Evolutionary conservation across 768 basidiomycete genomes (phyloP).

Genomic region (Chalciporus chontae): DNA sequence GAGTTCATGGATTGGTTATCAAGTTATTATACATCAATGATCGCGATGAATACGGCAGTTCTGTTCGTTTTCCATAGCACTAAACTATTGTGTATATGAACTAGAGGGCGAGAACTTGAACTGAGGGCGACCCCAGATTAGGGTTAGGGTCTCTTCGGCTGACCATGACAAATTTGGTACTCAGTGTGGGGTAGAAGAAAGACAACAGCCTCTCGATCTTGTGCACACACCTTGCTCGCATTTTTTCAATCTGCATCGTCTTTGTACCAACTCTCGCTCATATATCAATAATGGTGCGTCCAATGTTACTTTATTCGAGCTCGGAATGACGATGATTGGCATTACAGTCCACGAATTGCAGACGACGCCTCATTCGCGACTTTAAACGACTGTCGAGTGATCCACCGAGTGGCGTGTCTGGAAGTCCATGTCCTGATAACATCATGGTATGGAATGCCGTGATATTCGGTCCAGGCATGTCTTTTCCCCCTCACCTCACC

Average conservation of each 20-base stretch:
- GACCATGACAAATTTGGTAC: slow-evolving; percentile 21
- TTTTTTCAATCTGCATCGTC: not conserved
- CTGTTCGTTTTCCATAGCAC: too few relatives aligned
- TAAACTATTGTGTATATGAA: not conserved
- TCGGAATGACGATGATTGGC: not conserved
- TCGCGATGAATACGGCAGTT: not conserved
- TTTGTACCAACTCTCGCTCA: not conserved
- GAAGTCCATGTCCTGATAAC: slow-evolving; percentile 95
- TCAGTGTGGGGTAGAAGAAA: too few relatives aligned
- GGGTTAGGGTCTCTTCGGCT: slow-evolving; percentile 25
- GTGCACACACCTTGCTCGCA: not conserved
- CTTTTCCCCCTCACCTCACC: not conserved
- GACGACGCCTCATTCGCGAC: slow-evolving; percentile 93
- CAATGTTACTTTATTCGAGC: not conserved
- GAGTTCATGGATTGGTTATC: not conserved
- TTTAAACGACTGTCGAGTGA: slow-evolving; percentile 95
- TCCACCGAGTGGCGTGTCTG: slow-evolving; percentile 94
- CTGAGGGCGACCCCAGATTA: slow-evolving; percentile 8
- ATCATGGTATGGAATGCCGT: slow-evolving; percentile 99
- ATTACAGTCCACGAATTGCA: slow-evolving; percentile 84
- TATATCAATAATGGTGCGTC: slow-evolving; percentile 21
- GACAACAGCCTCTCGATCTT: slow-evolving; percentile 5
- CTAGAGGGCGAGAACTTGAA: too few relatives aligned
- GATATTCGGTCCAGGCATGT: slow-evolving; percentile 94
- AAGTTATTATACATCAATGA: not conserved